A percentile compares a stretch with the other conserved stretches of the same genome.
These are phyloP conservation scores for Xylaria flabelliformis DNA, from an alignment of 495 filamentous ascomycete species.

Conservation along the genomic window DNA sequence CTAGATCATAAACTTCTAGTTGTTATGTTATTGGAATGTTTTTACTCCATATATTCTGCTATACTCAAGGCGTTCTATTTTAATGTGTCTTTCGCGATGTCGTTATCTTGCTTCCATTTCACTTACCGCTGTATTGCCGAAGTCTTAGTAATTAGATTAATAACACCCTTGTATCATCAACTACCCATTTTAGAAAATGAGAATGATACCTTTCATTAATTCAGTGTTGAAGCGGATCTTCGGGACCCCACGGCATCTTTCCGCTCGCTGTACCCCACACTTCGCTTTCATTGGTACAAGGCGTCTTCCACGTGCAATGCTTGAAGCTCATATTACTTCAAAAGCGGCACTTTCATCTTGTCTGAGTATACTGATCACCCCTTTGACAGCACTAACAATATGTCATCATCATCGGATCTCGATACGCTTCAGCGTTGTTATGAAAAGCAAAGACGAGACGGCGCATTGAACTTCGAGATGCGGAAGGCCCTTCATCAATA, in stretches of 20 bases:
- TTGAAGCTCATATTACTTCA: neutral
- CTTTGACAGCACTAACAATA: neutral
- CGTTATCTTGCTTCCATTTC: neutral
- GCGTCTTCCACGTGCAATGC: neutral
- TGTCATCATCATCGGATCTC: neutral
- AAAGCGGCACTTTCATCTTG: neutral
- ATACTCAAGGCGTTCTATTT: neutral
- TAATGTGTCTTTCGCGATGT: neutral
- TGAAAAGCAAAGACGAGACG: neutral
- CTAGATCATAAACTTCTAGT: too few species aligned
- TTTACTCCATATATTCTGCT: too few species aligned
- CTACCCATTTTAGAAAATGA: neutral
- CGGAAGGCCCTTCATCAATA: conserved; percentile 7
- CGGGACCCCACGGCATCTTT: conserved; percentile 13
- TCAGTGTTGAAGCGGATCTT: neutral
- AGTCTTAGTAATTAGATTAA: neutral
- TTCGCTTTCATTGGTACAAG: neutral
- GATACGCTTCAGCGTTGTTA: neutral
- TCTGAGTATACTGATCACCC: neutral
- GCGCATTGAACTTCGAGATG: neutral
- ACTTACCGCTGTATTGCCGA: neutral
- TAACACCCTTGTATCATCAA: too few species aligned
- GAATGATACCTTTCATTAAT: neutral
- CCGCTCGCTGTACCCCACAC: neutral
- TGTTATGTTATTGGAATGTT: too few species aligned